Percentiles rank a stretch among this genome's conserved stretches.
phyloP scores from a whole-genome alignment of 2,329 filamentous ascomycete species.

The Thelonectria rubi region DNA sequence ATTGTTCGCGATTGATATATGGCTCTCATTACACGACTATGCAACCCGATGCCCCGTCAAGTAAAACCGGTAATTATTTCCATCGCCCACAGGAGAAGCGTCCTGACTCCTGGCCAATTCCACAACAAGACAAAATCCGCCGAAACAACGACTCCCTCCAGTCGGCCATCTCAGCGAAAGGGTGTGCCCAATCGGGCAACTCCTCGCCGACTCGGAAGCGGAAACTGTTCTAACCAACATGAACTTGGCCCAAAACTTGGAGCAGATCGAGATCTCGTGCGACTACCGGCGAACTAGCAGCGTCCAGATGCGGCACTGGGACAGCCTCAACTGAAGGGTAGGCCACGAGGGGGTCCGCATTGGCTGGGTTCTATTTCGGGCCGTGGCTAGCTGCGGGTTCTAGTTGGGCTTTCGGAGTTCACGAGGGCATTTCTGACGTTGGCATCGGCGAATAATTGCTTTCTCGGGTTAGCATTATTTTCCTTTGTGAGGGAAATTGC shows the following conservation, averaged over 20 bases:
- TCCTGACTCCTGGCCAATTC: not conserved
- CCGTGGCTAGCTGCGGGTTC: not conserved
- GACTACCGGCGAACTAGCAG: not conserved
- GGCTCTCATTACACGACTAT: not conserved
- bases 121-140: not conserved
- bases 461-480: constrained; percentile 1
- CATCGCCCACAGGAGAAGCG: not conserved
- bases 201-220: not conserved
- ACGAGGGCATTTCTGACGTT: not conserved
- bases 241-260: not conserved
- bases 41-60: not conserved
- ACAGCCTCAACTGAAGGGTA: constrained; percentile 7
- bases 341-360: not conserved
- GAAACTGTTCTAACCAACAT: not conserved
- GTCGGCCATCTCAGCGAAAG: constrained; percentile 2
- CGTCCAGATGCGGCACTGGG: not conserved
- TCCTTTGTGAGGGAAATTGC: not conserved
- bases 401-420: not conserved
- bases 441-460: constrained; percentile 5
- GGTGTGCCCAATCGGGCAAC: constrained; percentile 2
- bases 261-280: not conserved
- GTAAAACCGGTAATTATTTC: not conserved
- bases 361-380: not conserved
- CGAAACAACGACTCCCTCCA: not conserved
- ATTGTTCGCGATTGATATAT: not conserved